These are phyloP conservation scores for Mycena latifolia DNA, from an alignment of 768 basidiomycete genomes.

Conservation along the genomic window DNA sequence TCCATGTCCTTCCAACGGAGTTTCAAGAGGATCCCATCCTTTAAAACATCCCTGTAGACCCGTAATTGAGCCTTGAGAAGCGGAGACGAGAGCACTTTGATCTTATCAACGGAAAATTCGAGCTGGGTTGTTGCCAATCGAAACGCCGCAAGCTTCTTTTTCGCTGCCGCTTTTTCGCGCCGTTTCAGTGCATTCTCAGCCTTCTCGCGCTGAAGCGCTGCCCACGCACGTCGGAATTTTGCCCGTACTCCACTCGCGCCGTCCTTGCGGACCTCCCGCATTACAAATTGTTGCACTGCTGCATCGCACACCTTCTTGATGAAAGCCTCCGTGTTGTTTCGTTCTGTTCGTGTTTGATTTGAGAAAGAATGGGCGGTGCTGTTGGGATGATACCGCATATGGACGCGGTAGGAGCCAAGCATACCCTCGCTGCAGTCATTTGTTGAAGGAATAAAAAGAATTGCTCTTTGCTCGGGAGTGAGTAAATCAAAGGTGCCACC, in stretches of 20 bases:
- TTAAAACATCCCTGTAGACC: slow-evolving; percentile 9
- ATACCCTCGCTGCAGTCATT: slow-evolving; percentile 38
- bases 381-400: too few species aligned
- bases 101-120: not conserved
- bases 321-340: slow-evolving; percentile 36
- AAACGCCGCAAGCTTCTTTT: not conserved
- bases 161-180: not conserved
- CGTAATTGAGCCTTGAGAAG: slow-evolving; percentile 12
- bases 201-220: not conserved
- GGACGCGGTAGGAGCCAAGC: slow-evolving; percentile 28
- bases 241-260: slow-evolving; percentile 11
- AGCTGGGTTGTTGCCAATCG: not conserved
- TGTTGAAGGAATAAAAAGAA: slow-evolving; percentile 24
- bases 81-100: not conserved
- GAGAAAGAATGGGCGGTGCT: slow-evolving; percentile 30
- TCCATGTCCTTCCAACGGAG: slow-evolving; percentile 10
- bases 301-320: slow-evolving; percentile 30
- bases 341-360: slow-evolving; percentile 24
- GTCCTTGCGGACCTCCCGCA: slow-evolving; percentile 26
- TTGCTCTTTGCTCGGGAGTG: slow-evolving; percentile 36
- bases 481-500: slow-evolving; percentile 8
- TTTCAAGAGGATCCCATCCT: not conserved
- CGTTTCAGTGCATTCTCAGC: not conserved
- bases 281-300: slow-evolving; percentile 27
- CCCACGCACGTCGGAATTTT: not conserved